Conservation (phyloP, 495 filamentous ascomycete species). For the Penicillium paxilli region DNA sequence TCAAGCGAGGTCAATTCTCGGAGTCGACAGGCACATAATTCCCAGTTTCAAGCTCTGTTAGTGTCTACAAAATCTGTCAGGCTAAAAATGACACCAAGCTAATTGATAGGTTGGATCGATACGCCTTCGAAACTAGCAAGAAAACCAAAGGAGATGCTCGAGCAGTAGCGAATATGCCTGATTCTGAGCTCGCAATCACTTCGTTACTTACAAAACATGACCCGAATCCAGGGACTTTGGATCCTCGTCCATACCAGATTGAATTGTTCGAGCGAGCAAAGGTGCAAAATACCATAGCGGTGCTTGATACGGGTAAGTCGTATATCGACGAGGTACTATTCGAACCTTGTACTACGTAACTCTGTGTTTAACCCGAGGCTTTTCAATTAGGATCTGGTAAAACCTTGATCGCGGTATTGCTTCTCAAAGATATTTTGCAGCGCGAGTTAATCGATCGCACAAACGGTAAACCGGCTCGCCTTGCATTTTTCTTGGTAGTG, state of each 20-base stretch:
- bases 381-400: slow-evolving; percentile 79
- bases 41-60: slow-evolving; percentile 54
- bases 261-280: slow-evolving; percentile 93
- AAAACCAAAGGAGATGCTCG: slow-evolving; percentile 23
- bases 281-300: slow-evolving; percentile 84
- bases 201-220: slow-evolving; percentile 47
- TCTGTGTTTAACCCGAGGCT: no score
- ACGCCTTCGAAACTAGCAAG: slow-evolving; percentile 34
- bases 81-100: slow-evolving; percentile 12
- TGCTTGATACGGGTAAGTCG: slow-evolving; percentile 80
- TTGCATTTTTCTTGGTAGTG: slow-evolving; percentile 83
- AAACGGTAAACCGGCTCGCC: slow-evolving; percentile 56
- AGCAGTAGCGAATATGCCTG: slow-evolving; percentile 5
- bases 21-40: slow-evolving; percentile 49
- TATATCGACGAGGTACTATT: no score
- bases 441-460: slow-evolving; percentile 73
- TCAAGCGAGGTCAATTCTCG: slow-evolving; percentile 41
- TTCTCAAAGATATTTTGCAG: slow-evolving; percentile 76
- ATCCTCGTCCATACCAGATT: slow-evolving; percentile 86
- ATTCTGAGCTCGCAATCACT: slow-evolving; percentile 38
- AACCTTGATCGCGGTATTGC: slow-evolving; percentile 88
- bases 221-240: slow-evolving; percentile 48
- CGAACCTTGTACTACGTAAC: no score
- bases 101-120: slow-evolving; percentile 38
- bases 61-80: slow-evolving; percentile 13